Percentiles rank a stretch among this genome's conserved stretches.
Evolutionary conservation across 192 early-diverging fungal species (phyloP).

Genomic region (Backusella tuberculispora): DNA sequence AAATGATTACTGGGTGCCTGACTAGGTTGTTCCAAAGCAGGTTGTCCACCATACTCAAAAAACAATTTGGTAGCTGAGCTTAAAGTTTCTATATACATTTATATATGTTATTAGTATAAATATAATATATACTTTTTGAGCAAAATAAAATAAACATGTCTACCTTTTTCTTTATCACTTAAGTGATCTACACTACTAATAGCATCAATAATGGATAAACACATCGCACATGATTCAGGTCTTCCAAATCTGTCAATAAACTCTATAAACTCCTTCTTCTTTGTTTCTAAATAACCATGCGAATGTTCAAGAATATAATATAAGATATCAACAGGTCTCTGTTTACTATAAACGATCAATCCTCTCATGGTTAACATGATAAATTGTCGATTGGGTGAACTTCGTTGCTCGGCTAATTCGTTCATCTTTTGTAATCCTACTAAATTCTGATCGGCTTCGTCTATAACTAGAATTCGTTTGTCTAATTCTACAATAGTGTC

Average conservation of each 20-base stretch:
- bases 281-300: slow-evolving; percentile 15
- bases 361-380: slow-evolving; percentile 78
- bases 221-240: slow-evolving; percentile 86
- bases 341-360: slow-evolving; percentile 63
- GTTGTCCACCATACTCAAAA: slow-evolving; percentile 30
- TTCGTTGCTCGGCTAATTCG: slow-evolving; percentile 68
- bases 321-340: slow-evolving; percentile 80
- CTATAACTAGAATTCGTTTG: slow-evolving; percentile 46
- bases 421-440: slow-evolving; percentile 44
- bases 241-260: slow-evolving; percentile 62
- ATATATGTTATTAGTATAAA: neutral
- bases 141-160: neutral
- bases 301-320: slow-evolving; percentile 60
- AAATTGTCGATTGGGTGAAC: slow-evolving; percentile 63
- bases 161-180: slow-evolving; percentile 10
- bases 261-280: slow-evolving; percentile 16
- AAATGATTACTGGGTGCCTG: slow-evolving; percentile 27
- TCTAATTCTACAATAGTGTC: slow-evolving; percentile 5
- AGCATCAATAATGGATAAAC: slow-evolving; percentile 64
- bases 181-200: neutral
- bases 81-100: neutral
- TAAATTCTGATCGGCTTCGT: slow-evolving; percentile 43
- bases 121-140: neutral
- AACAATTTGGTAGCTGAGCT: neutral
- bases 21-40: neutral